Conservation (phyloP, 805 yeast genomes). For the Yarrowia phangngaensis region DNA sequence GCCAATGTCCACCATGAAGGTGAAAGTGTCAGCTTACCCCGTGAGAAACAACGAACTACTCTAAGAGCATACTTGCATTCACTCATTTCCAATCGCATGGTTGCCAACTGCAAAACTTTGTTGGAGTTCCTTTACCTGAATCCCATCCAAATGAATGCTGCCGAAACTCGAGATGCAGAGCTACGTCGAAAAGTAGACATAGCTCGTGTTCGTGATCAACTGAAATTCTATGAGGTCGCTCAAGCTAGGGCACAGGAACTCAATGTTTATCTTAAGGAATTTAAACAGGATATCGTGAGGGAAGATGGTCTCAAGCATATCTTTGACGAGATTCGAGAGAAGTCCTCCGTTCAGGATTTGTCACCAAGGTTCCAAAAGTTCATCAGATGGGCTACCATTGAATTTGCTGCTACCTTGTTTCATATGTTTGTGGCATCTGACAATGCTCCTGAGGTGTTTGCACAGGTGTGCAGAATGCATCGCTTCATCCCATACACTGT, state of each 20-base stretch:
- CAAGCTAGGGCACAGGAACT: conserved; percentile 53
- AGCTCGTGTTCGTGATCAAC: conserved; percentile 57
- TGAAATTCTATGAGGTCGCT: conserved; percentile 69
- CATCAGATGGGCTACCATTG: conserved; percentile 77
- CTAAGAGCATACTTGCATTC: conserved; percentile 66
- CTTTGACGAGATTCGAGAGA: conserved; percentile 61
- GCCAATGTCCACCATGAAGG: conserved; percentile 21
- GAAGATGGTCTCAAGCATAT: conserved; percentile 56
- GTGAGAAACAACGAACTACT: conserved; percentile 75
- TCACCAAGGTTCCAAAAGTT: conserved; percentile 66
- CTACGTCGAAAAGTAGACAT: conserved; percentile 60
- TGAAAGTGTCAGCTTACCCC: conserved; percentile 43
- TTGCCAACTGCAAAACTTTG: conserved; percentile 52
- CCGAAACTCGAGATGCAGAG: conserved; percentile 54
- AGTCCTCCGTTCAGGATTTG: conserved; percentile 51
- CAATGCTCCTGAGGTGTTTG: conserved; percentile 68
- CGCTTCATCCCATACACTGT: conserved; percentile 73
- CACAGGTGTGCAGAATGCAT: conserved; percentile 69
- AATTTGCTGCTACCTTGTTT: conserved; percentile 78
- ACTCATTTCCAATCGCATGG: conserved; percentile 52
- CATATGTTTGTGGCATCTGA: conserved; percentile 78
- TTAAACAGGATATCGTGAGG: conserved; percentile 53
- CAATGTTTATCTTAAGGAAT: conserved; percentile 54
- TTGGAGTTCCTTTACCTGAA: conserved; percentile 50
- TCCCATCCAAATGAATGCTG: conserved; percentile 42